These are phyloP conservation scores for Nicotiana tomentosiformis DNA, from an alignment of 257 asterid species.

Conservation along the genomic window DNA sequence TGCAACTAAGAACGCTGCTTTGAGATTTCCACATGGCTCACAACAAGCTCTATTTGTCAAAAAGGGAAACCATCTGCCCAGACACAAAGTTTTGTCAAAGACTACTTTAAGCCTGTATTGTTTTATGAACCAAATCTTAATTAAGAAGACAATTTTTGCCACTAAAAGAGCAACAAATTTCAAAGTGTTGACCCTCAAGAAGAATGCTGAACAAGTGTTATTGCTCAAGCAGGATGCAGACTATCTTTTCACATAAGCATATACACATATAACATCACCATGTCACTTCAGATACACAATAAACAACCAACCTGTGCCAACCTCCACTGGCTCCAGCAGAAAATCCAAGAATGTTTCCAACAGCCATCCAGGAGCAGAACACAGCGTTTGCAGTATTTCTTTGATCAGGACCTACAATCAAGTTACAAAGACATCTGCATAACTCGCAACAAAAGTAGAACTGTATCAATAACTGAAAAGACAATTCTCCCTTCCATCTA, in stretches of 20 bases:
- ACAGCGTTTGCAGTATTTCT: slow-evolving; percentile 94
- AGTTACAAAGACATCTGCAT: slow-evolving; percentile 4
- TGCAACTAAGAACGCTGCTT: slow-evolving; percentile 97
- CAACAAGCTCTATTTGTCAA: slow-evolving; percentile 92
- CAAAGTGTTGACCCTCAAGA: not conserved
- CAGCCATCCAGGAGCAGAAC: slow-evolving; percentile 99
- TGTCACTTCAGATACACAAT: slow-evolving; percentile 10
- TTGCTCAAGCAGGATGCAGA: not conserved
- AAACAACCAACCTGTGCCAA: slow-evolving; percentile 77
- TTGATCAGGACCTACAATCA: slow-evolving; percentile 81
- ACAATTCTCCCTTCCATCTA: not conserved
- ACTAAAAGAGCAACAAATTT: not conserved
- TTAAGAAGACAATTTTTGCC: not conserved
- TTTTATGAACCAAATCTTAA: not conserved
- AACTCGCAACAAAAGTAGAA: not conserved
- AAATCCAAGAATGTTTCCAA: slow-evolving; percentile 96
- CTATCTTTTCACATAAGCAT: not conserved
- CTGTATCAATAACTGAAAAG: not conserved
- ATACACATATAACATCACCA: not conserved
- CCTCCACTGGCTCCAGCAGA: slow-evolving; percentile 96
- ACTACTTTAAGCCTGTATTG: not conserved
- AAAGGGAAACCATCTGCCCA: slow-evolving; percentile 94
- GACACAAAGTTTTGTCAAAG: slow-evolving; percentile 9
- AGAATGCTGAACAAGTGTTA: not conserved
- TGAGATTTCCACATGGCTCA: slow-evolving; percentile 97